Evolutionary conservation across 2,329 filamentous ascomycete species (phyloP).

Genomic region (Didymellaceae sp.): DNA sequence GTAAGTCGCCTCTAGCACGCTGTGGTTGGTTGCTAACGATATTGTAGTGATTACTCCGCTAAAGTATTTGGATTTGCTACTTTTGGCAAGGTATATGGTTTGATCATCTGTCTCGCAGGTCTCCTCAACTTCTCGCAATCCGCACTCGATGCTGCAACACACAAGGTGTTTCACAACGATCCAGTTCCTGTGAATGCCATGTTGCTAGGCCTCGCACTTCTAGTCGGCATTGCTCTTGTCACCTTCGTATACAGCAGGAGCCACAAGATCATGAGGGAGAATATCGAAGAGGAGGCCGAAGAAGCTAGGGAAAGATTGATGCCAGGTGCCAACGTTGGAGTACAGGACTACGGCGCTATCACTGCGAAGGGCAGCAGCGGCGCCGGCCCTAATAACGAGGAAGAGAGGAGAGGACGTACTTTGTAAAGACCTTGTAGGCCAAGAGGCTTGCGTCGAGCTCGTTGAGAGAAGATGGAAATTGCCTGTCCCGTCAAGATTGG

Average conservation of each 20-base stretch:
- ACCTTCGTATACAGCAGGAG: slow-evolving; percentile 67
- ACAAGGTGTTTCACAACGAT: slow-evolving; percentile 72
- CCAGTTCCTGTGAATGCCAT: slow-evolving; percentile 79
- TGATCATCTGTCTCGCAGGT: slow-evolving; percentile 85
- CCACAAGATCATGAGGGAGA: slow-evolving; percentile 48
- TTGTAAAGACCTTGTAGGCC: slow-evolving; percentile 6
- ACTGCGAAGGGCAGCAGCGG: slow-evolving; percentile 21
- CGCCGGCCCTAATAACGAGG: slow-evolving; percentile 17
- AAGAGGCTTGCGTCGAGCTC: background rate
- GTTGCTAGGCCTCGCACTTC: slow-evolving; percentile 66
- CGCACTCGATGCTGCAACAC: slow-evolving; percentile 78
- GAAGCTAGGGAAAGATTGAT: slow-evolving; percentile 45
- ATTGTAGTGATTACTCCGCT: slow-evolving; percentile 73
- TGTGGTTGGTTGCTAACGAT: slow-evolving; percentile 3
- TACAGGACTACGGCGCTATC: slow-evolving; percentile 15
- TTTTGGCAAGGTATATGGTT: slow-evolving; percentile 92
- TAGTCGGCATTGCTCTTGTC: slow-evolving; percentile 71
- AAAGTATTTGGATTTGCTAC: slow-evolving; percentile 92
- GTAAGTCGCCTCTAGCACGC: slow-evolving; percentile 41
- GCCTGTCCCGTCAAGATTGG: background rate
- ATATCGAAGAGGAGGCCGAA: slow-evolving; percentile 46
- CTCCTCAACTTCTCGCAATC: slow-evolving; percentile 85
- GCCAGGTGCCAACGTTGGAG: slow-evolving; percentile 33
- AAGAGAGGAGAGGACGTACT: slow-evolving; percentile 31
- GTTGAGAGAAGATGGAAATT: background rate